These are phyloP conservation scores for Limnanthes douglasii DNA, from an alignment of 345 rosid genomes.

Conservation along the genomic window DNA sequence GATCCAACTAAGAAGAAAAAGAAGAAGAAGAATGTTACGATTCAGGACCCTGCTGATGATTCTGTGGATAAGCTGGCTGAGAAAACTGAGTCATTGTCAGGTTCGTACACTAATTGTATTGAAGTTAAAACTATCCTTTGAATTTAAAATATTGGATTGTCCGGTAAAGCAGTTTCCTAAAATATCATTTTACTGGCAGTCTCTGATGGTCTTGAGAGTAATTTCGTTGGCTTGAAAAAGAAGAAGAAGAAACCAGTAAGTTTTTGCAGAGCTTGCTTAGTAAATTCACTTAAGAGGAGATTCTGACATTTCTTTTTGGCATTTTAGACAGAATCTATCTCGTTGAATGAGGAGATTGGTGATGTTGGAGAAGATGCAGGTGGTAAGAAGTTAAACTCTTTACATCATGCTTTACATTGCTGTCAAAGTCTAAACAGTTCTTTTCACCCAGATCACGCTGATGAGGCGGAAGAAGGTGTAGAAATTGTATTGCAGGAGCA, in stretches of 20 bases:
- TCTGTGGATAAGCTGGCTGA: conserved; percentile 48
- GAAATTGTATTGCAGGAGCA: conserved; percentile 25
- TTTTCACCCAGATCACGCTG: conserved; percentile 24
- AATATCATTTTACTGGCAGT: conserved; percentile 27
- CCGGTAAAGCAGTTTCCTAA: not conserved
- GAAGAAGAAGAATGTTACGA: conserved; percentile 79
- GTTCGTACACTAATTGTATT: conserved; percentile 10
- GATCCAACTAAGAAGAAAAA: conserved; percentile 95
- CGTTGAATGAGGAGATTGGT: conserved; percentile 43
- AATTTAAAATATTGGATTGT: not conserved
- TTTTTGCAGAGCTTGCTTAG: conserved; percentile 2
- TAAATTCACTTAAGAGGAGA: not conserved
- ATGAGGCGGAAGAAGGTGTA: conserved; percentile 48
- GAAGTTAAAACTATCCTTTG: not conserved
- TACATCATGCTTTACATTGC: too few species aligned
- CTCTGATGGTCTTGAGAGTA: conserved; percentile 61
- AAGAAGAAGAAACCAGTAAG: conserved; percentile 94
- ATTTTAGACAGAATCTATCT: conserved; percentile 49
- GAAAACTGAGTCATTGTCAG: conserved; percentile 56
- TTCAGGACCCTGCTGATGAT: conserved; percentile 49
- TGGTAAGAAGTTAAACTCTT: conserved; percentile 23
- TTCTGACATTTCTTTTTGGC: conserved; percentile 4
- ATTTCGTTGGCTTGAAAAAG: conserved; percentile 77
- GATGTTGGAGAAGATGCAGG: conserved; percentile 54
- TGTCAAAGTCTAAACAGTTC: too few species aligned